Evolutionary conservation across 2,329 filamentous ascomycete genomes (phyloP).

Genomic region (Chaetothyriales sp.): DNA sequence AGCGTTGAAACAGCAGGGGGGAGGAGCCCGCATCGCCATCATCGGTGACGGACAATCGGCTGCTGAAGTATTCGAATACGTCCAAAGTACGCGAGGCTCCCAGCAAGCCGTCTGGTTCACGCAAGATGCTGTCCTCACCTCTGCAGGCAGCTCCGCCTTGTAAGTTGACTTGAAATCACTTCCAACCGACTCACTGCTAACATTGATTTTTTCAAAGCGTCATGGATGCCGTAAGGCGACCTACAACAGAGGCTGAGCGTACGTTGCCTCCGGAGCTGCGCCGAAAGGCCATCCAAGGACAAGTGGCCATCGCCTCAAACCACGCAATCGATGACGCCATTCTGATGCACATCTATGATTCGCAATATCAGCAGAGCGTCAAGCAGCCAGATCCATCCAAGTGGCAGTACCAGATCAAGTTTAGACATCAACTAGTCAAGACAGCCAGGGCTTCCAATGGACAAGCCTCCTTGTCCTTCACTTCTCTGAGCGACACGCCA

Average conservation of each 20-base stretch:
- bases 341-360: constrained; percentile 9
- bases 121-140: constrained; percentile 3
- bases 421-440: constrained; percentile 2
- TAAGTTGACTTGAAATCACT: constrained; percentile 1
- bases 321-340: background rate
- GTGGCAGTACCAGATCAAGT: constrained; percentile 11
- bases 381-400: constrained; percentile 9
- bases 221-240: constrained; percentile 1
- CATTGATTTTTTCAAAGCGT: constrained; percentile 1
- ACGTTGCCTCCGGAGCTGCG: constrained; percentile 6
- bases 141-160: constrained; percentile 7
- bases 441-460: constrained; percentile 1
- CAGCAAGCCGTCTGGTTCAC: constrained; percentile 11
- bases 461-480: background rate
- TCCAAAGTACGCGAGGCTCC: constrained; percentile 8
- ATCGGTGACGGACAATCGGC: constrained; percentile 12
- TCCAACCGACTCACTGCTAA: background rate
- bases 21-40: constrained; percentile 6
- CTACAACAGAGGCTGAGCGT: constrained; percentile 1
- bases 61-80: constrained; percentile 9
- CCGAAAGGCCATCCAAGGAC: constrained; percentile 1
- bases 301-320: background rate
- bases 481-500: background rate
- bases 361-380: constrained; percentile 10
- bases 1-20: background rate